Conservation (phyloP, 179 eudicot genomes). For the Heliamphora pulchella region DNA sequence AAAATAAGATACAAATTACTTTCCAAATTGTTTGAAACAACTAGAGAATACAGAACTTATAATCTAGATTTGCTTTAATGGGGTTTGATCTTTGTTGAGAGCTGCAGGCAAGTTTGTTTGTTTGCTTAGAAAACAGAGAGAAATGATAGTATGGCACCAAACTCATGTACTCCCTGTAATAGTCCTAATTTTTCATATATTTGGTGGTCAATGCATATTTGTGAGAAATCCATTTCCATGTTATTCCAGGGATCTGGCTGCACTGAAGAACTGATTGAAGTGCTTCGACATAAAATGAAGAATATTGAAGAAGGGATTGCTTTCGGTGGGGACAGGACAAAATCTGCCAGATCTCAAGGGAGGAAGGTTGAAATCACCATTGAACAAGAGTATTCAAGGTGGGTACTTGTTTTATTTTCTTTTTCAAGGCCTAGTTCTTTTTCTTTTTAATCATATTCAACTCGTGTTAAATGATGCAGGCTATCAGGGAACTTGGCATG, state of each 20-base stretch:
- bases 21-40: not conserved
- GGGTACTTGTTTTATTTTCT: not conserved
- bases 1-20: not conserved
- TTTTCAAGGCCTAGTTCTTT: not conserved
- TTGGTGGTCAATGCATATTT: not conserved
- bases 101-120: not conserved
- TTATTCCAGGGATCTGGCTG: conserved; percentile 59
- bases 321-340: conserved; percentile 48
- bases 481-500: conserved; percentile 90
- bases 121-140: not conserved
- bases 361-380: conserved; percentile 61
- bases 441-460: not conserved
- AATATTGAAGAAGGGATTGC: conserved; percentile 52
- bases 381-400: conserved; percentile 89
- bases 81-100: not conserved
- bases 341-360: conserved; percentile 77
- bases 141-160: not conserved
- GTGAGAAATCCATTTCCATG: no score
- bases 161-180: not conserved
- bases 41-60: not conserved
- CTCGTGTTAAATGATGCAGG: conserved; percentile 29
- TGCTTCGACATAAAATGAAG: conserved; percentile 58
- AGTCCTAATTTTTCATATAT: not conserved
- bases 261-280: conserved; percentile 63
- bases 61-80: not conserved